These are phyloP conservation scores for Russula earlei DNA, from an alignment of 768 basidiomycete genomes.

Conservation along the genomic window DNA sequence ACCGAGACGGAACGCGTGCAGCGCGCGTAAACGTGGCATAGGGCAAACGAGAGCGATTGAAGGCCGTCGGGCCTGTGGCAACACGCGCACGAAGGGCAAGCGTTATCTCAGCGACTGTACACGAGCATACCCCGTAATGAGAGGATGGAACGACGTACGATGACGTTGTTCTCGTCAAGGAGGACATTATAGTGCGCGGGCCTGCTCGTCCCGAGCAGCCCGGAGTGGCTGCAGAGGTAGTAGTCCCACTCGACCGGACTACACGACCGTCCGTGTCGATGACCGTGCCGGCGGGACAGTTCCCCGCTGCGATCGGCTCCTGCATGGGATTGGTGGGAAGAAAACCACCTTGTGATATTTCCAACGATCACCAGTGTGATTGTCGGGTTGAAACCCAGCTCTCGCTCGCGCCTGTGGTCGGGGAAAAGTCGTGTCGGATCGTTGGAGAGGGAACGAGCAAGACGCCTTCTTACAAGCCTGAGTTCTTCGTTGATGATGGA, in stretches of 20 bases:
- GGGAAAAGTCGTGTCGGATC: background rate
- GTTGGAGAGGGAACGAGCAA: background rate
- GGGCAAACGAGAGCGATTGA: constrained; percentile 59
- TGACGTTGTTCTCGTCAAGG: constrained; percentile 48
- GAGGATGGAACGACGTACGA: constrained; percentile 30
- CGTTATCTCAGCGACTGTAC: background rate
- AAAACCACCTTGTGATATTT: constrained; percentile 64
- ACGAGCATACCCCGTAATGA: background rate
- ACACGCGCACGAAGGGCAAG: background rate
- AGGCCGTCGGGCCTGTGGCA: constrained; percentile 47
- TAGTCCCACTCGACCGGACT: constrained; percentile 69
- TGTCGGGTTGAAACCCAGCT: constrained; percentile 45
- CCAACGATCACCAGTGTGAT: constrained; percentile 75
- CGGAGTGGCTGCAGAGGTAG: constrained; percentile 69
- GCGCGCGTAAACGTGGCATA: constrained; percentile 74
- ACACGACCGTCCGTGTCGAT: constrained; percentile 56
- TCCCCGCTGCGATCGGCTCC: constrained; percentile 37
- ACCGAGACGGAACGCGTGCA: constrained; percentile 77
- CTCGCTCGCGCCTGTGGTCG: constrained; percentile 45
- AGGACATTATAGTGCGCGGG: constrained; percentile 50
- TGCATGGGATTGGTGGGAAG: constrained; percentile 29
- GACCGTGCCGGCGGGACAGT: constrained; percentile 68
- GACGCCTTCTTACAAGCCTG: constrained; percentile 39
- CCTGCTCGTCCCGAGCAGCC: constrained; percentile 39
- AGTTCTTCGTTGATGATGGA: constrained; percentile 43